Conservation (phyloP, 73 alveolate species). For the Stentor coeruleus region DNA sequence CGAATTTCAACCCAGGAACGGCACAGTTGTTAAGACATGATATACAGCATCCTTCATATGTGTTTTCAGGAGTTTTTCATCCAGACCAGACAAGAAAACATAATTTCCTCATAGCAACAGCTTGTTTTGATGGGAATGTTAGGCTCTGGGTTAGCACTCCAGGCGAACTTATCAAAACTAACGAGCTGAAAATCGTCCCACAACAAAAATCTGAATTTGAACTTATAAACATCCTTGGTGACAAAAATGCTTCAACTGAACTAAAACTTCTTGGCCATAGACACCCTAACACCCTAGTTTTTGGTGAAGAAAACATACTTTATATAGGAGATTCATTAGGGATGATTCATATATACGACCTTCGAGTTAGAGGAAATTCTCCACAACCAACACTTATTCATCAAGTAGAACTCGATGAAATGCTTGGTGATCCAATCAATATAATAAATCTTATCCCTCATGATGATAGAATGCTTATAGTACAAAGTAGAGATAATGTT, state of each 20-base stretch:
- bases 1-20: conserved; percentile 32
- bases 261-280: conserved; percentile 61
- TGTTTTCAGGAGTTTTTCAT: conserved; percentile 77
- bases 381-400: conserved; percentile 66
- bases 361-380: conserved; percentile 57
- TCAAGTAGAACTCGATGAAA: conserved; percentile 69
- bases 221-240: conserved; percentile 31
- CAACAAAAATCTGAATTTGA: conserved; percentile 7
- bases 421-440: conserved; percentile 87
- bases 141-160: conserved; percentile 72
- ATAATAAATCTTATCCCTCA: conserved; percentile 70
- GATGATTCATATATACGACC: conserved; percentile 73
- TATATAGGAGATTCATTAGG: conserved; percentile 96
- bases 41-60: conserved; percentile 93
- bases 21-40: conserved; percentile 58
- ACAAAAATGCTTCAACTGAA: conserved; percentile 34
- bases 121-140: conserved; percentile 90
- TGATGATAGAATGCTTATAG: conserved; percentile 70
- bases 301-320: conserved; percentile 75
- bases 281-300: conserved; percentile 86
- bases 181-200: neutral
- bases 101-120: conserved; percentile 80
- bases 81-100: conserved; percentile 59
- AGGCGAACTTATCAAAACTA: conserved; percentile 35
- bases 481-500: conserved; percentile 92